phyloP scores from a whole-genome alignment of 257 asterid genomes.

The Avicennia marina region DNA sequence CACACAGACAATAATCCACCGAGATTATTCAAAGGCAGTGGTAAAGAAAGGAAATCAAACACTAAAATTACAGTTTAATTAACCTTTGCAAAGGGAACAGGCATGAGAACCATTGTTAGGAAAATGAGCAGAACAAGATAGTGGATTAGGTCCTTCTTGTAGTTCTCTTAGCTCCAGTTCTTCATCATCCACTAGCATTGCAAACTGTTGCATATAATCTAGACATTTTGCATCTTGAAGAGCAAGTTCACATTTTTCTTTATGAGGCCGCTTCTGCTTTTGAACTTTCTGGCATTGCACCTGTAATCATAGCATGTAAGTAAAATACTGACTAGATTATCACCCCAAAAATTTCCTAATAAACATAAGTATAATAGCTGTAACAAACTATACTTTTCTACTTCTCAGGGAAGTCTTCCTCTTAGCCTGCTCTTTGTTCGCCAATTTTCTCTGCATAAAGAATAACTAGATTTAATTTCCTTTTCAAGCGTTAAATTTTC shows the following conservation, averaged over 20 bases:
- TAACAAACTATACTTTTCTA: conserved; percentile 46
- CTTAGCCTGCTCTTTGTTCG: conserved; percentile 53
- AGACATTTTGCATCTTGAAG: conserved; percentile 40
- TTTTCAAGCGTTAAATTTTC: conserved; percentile 11
- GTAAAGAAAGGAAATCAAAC: conserved; percentile 1
- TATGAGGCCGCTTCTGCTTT: conserved; percentile 41
- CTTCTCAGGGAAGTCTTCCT: conserved; percentile 49
- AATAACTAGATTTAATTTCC: conserved; percentile 4
- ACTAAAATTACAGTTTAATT: conserved; percentile 13
- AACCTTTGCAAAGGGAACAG: conserved; percentile 98
- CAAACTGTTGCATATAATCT: conserved; percentile 40
- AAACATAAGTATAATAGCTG: background rate
- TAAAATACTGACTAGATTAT: conserved; percentile 10
- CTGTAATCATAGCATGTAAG: conserved; percentile 32
- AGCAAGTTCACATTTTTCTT: conserved; percentile 76
- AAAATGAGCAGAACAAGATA: conserved; percentile 77
- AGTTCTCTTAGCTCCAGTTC: conserved; percentile 87
- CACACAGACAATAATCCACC: conserved; percentile 13
- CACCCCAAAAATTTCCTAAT: conserved; percentile 3
- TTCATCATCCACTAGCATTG: conserved; percentile 75
- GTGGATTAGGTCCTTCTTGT: conserved; percentile 75
- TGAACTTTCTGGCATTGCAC: conserved; percentile 44
- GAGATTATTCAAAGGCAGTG: conserved; percentile 18
- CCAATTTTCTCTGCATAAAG: conserved; percentile 59
- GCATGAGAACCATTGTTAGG: conserved; percentile 56